phyloP scores from a whole-genome alignment of 2,329 filamentous ascomycete genomes.

The Fusarium sp. region DNA sequence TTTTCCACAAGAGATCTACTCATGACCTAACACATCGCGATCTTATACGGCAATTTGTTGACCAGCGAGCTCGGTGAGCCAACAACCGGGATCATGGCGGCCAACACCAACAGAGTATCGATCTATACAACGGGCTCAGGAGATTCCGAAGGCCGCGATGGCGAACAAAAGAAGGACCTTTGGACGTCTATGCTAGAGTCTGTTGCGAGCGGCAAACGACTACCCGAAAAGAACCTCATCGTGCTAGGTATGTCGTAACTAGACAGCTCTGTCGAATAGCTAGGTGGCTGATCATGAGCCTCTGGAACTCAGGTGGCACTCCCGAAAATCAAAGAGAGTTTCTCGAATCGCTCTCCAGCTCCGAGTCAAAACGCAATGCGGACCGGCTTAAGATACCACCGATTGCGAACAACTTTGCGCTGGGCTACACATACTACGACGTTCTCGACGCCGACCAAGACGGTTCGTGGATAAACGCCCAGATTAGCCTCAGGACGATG shows the following conservation, averaged over 20 bases:
- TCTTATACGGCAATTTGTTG: conserved; percentile 5
- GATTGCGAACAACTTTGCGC: conserved; percentile 89
- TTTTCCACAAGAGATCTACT: not conserved
- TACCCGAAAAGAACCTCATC: conserved; percentile 92
- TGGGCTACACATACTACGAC: conserved; percentile 96
- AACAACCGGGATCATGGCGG: conserved; percentile 56
- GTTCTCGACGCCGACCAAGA: conserved; percentile 94
- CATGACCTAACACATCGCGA: conserved; percentile 30
- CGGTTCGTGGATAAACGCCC: conserved; percentile 63
- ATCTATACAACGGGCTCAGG: conserved; percentile 69
- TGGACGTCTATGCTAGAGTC: conserved; percentile 95
- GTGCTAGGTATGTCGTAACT: conserved; percentile 74
- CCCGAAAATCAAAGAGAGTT: conserved; percentile 88
- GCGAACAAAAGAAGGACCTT: conserved; percentile 85
- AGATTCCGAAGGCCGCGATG: conserved; percentile 67
- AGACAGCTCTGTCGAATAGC: not conserved
- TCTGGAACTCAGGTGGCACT: conserved; percentile 71
- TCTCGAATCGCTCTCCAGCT: conserved; percentile 71
- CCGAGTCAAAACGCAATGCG: conserved; percentile 64
- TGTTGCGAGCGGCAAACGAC: conserved; percentile 87
- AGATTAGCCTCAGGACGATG: not conserved
- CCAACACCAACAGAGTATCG: conserved; percentile 67
- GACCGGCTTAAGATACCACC: conserved; percentile 76
- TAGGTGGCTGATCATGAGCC: conserved; percentile 46
- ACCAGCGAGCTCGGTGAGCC: conserved; percentile 28